A percentile compares a stretch with the other conserved stretches of the same genome.
Conservation (phyloP, 768 basidiomycete species). For the Auricularia sp. region DNA sequence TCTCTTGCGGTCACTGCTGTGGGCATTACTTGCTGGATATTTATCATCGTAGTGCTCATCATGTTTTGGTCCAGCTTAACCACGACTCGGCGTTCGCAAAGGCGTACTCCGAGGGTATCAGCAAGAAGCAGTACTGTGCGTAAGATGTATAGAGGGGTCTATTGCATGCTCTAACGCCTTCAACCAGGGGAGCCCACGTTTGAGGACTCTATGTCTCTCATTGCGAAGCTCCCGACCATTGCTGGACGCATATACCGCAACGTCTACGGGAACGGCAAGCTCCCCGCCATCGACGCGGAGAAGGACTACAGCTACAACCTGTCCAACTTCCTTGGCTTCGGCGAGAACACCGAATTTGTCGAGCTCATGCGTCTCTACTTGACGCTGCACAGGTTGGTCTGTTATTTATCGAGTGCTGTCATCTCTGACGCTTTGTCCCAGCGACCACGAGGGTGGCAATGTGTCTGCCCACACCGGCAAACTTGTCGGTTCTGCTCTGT, state of each 20-base stretch:
- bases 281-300: conserved; percentile 67
- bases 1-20: conserved; percentile 91
- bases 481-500: conserved; percentile 88
- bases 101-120: conserved; percentile 83
- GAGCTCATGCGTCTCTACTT: conserved; percentile 93
- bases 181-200: not conserved
- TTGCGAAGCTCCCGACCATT: conserved; percentile 94
- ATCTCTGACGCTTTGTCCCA: conserved; percentile 14
- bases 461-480: conserved; percentile 94
- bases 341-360: conserved; percentile 77
- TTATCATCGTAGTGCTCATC: not conserved
- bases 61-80: conserved; percentile 44
- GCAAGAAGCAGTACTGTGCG: conserved; percentile 94
- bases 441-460: conserved; percentile 97
- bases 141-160: not conserved
- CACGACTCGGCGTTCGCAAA: conserved; percentile 96
- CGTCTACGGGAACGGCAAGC: conserved; percentile 79
- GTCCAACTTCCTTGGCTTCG: conserved; percentile 83
- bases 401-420: not conserved
- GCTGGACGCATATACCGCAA: conserved; percentile 88
- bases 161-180: not conserved
- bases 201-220: conserved; percentile 19
- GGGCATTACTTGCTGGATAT: conserved; percentile 17
- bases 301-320: conserved; percentile 91
- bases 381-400: conserved; percentile 76